Base-by-base conservation (phyloP, 495 filamentous ascomycete genomes). In the Penicillium verhagenii region DNA sequence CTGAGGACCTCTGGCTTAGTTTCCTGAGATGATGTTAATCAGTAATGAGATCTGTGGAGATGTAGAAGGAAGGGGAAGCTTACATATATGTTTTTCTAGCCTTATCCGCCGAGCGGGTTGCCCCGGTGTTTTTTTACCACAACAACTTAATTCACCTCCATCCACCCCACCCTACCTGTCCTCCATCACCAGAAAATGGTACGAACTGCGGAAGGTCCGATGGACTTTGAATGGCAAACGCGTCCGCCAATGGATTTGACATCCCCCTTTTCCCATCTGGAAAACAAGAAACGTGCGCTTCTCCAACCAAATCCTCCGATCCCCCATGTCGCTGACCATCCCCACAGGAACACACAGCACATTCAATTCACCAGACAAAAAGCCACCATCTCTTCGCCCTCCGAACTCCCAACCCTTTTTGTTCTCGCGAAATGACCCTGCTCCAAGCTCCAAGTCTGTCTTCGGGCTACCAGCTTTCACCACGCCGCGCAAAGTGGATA, bases 381-480 rank as follows among this genome's bases (percentile, higher is more conserved):
- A 67, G 47, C 31, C 75, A 44, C 76, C 79, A 26, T 58, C 69
- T 35, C 67, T 81, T n/a, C 74, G 79, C 55, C 63, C 76, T 44
- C 75, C 79, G 13, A 72, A 81, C 54, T 73, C 70, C 8, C 73
- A 82, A 38, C 66, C 76, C 25, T 78, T 76, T 62, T 61, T 72
- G 31, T 76, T 77, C 60, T 72, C 70, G 11, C 70, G 67, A 5
- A 58, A 24, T 72, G 56, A 68, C 20, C 40, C 35, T n/a, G 45
- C 25, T 49, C 44, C 35, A 4, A 35, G 45, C 28, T 5, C 70
- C 33, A 66, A 72, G 54, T 54, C 72, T 46, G 58, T 74, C 14
- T 91, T 89, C 58, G 82, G 81, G 48, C 87, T 86, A 63, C 77
- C 84, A 3, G 82, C 85, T 9, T 96, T 94, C 63, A 90, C 80